Base-by-base conservation (phyloP, 495 filamentous ascomycete species). In the Tuber umbilicatum region DNA sequence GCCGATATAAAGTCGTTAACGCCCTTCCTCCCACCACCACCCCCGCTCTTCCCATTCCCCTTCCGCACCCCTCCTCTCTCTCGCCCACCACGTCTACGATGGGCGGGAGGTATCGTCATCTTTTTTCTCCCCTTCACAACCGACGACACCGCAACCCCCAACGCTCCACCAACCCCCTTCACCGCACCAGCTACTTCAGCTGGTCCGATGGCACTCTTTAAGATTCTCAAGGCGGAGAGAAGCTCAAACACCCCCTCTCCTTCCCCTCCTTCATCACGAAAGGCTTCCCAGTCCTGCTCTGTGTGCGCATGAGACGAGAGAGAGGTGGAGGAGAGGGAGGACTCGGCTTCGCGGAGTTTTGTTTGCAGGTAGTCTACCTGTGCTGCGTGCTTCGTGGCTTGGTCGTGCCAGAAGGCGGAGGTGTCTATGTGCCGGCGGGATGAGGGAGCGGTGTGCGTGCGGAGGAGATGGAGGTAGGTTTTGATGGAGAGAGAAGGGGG, bases 401-500 rank as follows among this genome's bases (percentile, higher is more conserved):
- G 72, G 31, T 72, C 71, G 64, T 73, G 76, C 77, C 77, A 79
- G 69, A 79, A 78, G 69, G 69, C 72, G 23, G 64, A 79, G 10
- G 77, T 73, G 23, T 79, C 45, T 2, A 79, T 69, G 27, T 79
- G 77, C 31, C 72, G 77, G 35, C 77, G 77, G n/a, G 40, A 72
- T 60, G 75, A 72, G 38, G 72, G 41, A 2, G 35, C 40, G 10
- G 76, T 78, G 41, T 79, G 73, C 0, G 76, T 47, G 27, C 77
- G 76, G 40, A 79, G 77, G 17, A 79, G 76, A 40, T 41, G 17
- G 39, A 79, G 40, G 39, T 79, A 79, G 64, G 71, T 60, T 17
- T 70, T 55, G 35, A 78, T 79, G 23, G 77, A 79, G 50, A 79
- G 75, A 1, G 76, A 78, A 31, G 71, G 43, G 47, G 77, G 77